phyloP scores from a whole-genome alignment of 2,329 filamentous ascomycete species.

The Triangularia setosa region DNA sequence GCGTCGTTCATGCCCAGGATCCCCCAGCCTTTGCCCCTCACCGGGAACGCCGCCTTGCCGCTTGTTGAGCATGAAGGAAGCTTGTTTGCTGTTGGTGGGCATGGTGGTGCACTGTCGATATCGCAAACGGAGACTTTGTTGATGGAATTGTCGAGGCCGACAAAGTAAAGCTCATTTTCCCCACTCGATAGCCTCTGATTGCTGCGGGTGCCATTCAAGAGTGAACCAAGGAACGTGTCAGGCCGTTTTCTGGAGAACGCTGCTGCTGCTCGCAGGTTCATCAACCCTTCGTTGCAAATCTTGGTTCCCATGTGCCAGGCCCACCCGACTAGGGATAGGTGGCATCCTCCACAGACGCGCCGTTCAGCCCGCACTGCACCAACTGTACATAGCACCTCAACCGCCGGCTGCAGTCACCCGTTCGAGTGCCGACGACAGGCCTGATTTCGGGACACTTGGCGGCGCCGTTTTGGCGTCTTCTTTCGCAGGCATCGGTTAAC shows the following conservation, averaged over 20 bases:
- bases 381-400: constrained; percentile 4
- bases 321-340: background rate
- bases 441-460: background rate
- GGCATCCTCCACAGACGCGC: background rate
- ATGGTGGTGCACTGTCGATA: background rate
- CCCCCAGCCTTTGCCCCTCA: background rate
- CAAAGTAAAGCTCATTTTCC: background rate
- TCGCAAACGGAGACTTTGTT: constrained; percentile 2
- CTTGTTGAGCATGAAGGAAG: background rate
- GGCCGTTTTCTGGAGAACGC: constrained; percentile 13
- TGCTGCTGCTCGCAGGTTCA: constrained; percentile 12
- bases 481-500: too few species aligned
- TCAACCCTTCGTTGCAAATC: constrained; percentile 24
- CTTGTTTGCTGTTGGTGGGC: background rate
- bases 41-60: background rate
- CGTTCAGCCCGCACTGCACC: constrained; percentile 14
- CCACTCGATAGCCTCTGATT: background rate
- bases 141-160: background rate
- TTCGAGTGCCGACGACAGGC: constrained; percentile 1
- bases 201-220: constrained; percentile 4
- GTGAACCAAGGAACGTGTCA: constrained; percentile 16
- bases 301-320: constrained; percentile 27
- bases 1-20: background rate
- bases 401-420: constrained; percentile 5
- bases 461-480: background rate